phyloP scores from a whole-genome alignment of 805 yeast genomes.

The Kuraishia cidri region DNA sequence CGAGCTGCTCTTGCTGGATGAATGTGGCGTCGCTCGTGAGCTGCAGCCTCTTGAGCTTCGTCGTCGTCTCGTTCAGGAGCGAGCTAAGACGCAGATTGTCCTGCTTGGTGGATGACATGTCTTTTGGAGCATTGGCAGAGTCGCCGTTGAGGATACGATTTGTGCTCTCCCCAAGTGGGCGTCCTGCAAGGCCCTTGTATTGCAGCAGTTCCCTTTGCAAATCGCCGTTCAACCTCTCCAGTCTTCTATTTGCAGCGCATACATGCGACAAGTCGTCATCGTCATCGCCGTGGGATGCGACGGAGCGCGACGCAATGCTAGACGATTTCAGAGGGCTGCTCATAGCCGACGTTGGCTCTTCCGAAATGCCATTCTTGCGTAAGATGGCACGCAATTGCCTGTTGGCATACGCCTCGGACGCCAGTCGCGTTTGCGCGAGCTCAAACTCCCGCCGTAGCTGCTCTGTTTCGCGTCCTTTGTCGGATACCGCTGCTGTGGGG shows the following conservation, averaged over 20 bases:
- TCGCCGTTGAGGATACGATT: slow-evolving; percentile 9
- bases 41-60: slow-evolving; percentile 21
- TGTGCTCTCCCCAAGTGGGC: neutral
- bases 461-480: slow-evolving; percentile 5
- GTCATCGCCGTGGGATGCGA: too few relatives aligned
- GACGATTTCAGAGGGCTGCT: neutral
- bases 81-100: slow-evolving; percentile 24
- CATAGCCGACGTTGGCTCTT: neutral
- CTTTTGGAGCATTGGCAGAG: too few relatives aligned
- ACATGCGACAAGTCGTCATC: neutral
- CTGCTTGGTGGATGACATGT: too few relatives aligned
- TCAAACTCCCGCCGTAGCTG: slow-evolving; percentile 11
- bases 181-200: too few relatives aligned
- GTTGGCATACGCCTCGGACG: slow-evolving; percentile 53
- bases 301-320: too few relatives aligned
- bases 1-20: slow-evolving; percentile 24
- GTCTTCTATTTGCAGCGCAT: neutral
- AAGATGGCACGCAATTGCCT: slow-evolving; percentile 36
- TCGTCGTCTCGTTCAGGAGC: slow-evolving; percentile 21
- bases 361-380: slow-evolving; percentile 17
- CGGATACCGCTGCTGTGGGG: slow-evolving; percentile 3
- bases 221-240: slow-evolving; percentile 19
- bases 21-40: slow-evolving; percentile 13
- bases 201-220: slow-evolving; percentile 24
- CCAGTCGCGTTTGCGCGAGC: slow-evolving; percentile 48